Percentiles rank a stretch among this genome's conserved stretches.
These are phyloP conservation scores for Magnusiomyces paraingens DNA, from an alignment of 1,139 yeast genomes.

Conservation along the genomic window DNA sequence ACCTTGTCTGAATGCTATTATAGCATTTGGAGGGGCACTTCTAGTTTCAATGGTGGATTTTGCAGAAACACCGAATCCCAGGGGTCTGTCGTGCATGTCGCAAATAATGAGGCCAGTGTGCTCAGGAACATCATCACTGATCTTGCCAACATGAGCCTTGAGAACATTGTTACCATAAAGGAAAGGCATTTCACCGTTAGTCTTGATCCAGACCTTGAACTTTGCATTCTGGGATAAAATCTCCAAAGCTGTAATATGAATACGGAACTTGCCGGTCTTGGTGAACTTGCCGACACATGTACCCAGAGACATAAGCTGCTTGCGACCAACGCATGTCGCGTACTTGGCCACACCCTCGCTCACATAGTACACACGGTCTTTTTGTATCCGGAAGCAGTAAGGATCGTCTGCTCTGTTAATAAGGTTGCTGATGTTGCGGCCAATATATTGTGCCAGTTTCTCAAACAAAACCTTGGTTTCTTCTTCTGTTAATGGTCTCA, in stretches of 20 bases:
- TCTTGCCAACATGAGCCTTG: constrained; percentile 93
- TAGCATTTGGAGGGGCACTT: constrained; percentile 84
- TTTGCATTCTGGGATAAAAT: constrained; percentile 82
- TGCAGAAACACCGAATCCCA: constrained; percentile 95
- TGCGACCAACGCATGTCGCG: constrained; percentile 87
- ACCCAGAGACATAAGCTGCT: constrained; percentile 86
- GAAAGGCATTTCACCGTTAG: constrained; percentile 98
- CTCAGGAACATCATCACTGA: constrained; percentile 97
- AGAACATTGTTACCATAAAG: constrained; percentile 93
- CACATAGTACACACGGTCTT: constrained; percentile 93
- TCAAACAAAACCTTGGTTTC: constrained; percentile 96
- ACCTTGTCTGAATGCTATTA: constrained; percentile 93
- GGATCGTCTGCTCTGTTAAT: constrained; percentile 87
- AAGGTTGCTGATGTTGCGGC: constrained; percentile 82
- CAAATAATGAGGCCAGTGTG: constrained; percentile 92
- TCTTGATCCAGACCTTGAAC: constrained; percentile 92
- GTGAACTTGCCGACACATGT: constrained; percentile 94
- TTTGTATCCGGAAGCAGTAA: constrained; percentile 91
- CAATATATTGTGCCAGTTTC: constrained; percentile 91
- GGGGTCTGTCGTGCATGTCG: constrained; percentile 87
- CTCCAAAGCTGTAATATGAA: constrained; percentile 87
- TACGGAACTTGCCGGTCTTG: constrained; percentile 91
- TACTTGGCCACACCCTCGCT: constrained; percentile 73
- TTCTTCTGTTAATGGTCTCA: constrained; percentile 96
- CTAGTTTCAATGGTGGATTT: constrained; percentile 88